Percentiles rank a stretch among this genome's conserved stretches.
Evolutionary conservation across 108 stramenopile species (phyloP).

Genomic region (Seminavis robusta): DNA sequence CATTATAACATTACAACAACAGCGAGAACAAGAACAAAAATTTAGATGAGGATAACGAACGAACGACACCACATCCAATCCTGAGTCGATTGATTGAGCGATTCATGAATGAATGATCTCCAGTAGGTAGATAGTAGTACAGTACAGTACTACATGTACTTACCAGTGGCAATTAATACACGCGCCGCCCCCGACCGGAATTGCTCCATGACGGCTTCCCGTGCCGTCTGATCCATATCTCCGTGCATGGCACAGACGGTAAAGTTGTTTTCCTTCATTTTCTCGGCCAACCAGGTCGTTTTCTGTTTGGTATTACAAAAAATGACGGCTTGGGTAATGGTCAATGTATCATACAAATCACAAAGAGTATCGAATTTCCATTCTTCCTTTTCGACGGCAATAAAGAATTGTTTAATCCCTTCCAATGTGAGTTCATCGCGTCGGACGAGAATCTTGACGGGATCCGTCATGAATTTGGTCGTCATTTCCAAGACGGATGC

Average conservation of each 20-base stretch:
- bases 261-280: conserved; percentile 95
- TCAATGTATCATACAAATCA: conserved; percentile 98
- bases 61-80: too few species aligned
- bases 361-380: conserved; percentile 99
- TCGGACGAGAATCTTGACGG: conserved; percentile 94
- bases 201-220: conserved; percentile 96
- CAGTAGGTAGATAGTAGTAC: too few species aligned
- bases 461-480: conserved; percentile 97
- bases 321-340: conserved; percentile 98
- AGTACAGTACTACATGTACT: too few species aligned
- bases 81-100: too few species aligned
- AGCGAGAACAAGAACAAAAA: too few species aligned
- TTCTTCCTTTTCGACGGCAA: conserved; percentile 97
- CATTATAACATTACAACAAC: too few species aligned
- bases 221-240: conserved; percentile 91
- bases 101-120: too few species aligned
- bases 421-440: conserved; percentile 98
- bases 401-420: conserved; percentile 98
- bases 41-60: too few species aligned
- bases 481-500: conserved; percentile 96
- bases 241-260: conserved; percentile 98
- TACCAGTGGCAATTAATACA: conserved; percentile 98
- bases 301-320: conserved; percentile 98
- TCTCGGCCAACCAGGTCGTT: conserved; percentile 95
- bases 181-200: conserved; percentile 94